Percentiles rank a stretch among this genome's conserved stretches.
phyloP scores from a whole-genome alignment of 2,329 filamentous ascomycete species.

The Penicillium sp. region DNA sequence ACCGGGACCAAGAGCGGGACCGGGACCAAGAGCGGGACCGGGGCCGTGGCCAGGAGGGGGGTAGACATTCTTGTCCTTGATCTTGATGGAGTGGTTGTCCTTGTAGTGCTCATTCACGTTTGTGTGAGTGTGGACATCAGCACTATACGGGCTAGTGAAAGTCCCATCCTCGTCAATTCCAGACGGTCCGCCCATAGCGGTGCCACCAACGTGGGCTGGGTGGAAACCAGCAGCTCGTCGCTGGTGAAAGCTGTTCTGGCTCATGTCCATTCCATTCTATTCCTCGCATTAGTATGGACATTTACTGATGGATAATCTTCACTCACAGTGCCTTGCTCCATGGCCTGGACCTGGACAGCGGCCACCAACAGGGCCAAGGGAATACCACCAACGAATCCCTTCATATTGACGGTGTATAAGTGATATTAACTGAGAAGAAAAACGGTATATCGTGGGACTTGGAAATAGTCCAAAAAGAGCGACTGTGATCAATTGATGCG shows the following conservation, averaged over 20 bases:
- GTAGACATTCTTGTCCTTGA: slow-evolving; percentile 20
- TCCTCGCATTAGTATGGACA: not conserved
- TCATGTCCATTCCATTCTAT: not conserved
- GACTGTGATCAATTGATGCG: slow-evolving; percentile 15
- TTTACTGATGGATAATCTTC: too few species aligned
- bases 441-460: slow-evolving; percentile 1
- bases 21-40: slow-evolving; percentile 10
- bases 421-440: slow-evolving; percentile 6
- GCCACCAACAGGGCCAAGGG: slow-evolving; percentile 37
- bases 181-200: slow-evolving; percentile 23
- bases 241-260: slow-evolving; percentile 6
- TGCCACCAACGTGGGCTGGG: slow-evolving; percentile 10
- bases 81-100: slow-evolving; percentile 23
- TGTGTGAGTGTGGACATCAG: slow-evolving; percentile 13
- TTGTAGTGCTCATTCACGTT: slow-evolving; percentile 19
- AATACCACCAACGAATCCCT: slow-evolving; percentile 37
- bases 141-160: slow-evolving; percentile 7
- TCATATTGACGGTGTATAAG: slow-evolving; percentile 28
- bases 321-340: slow-evolving; percentile 18
- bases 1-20: slow-evolving; percentile 12
- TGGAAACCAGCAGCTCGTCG: slow-evolving; percentile 1
- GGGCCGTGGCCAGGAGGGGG: slow-evolving; percentile 2
- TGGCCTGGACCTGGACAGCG: slow-evolving; percentile 28
- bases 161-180: slow-evolving; percentile 20
- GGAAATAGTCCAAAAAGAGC: slow-evolving; percentile 18